Base-by-base conservation (phyloP, 352 stramenopile species). In the Phytopythium mirpurense region DNA sequence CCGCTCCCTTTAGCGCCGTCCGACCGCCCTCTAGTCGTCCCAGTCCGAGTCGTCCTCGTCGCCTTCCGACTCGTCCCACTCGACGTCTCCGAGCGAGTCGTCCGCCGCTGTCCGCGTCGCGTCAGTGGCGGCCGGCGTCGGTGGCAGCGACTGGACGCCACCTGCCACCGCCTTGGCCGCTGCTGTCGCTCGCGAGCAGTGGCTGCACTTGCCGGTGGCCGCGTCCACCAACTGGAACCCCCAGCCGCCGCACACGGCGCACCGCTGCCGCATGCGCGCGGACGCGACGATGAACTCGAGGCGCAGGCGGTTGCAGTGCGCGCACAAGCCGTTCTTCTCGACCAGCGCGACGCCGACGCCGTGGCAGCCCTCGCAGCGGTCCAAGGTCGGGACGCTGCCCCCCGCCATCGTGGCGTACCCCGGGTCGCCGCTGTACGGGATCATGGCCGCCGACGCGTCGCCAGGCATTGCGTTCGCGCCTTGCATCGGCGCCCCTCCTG, bases 251-350 rank as follows among this genome's bases (percentile, higher is more conserved):
- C 78, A 89, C 12, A 65, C 56, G 0, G 72, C 63, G 52, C 78
- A 89, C 0, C 72, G 64, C 44, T 67, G 67, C 14, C 68, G 72
- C 53, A 89, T 80, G 26, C 81, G 71, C 27, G 72, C 70, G 16
- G 78, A 83, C 34, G 78, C 75, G 18, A 89, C 71, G 61, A 89
- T 87, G 47, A 89, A 87, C 15, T 77, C 78, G 40, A 86, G 74
- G 1, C 68, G 67, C 40, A 89, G 59, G 3, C 78, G 75, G 41
- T 89, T 87, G 59, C 78, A 89, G 55, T 89, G 75, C 14, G 68
- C 68, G 35, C 78, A 89, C 10, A 80, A 62, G 8, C 75, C 78
- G 42, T 89, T 89, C 65, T 86, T 86, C 61, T 89, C 73, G 5
- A 81, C 74, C 23, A 89, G 41, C 4, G 65, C 73, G 16, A 89